Conservation (phyloP, 768 basidiomycete species). For the Naganishia onofrii region DNA sequence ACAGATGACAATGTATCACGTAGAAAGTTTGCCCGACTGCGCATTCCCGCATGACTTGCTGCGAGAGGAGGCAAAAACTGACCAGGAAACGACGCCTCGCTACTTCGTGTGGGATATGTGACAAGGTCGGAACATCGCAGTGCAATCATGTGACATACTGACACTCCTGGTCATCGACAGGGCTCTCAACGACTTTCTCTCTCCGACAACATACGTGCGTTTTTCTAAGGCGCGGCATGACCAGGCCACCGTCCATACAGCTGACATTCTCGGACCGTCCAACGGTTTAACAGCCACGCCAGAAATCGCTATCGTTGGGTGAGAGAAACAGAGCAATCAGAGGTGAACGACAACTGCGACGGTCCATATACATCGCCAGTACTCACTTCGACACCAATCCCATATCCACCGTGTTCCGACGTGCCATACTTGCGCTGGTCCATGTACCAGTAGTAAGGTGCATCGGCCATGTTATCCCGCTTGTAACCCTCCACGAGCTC, state of each 20-base stretch:
- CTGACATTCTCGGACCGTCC: conserved; percentile 82
- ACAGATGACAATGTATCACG: too few relatives aligned
- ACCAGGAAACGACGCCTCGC: too few relatives aligned
- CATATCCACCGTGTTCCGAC: conserved; percentile 95
- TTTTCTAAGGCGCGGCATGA: conserved; percentile 48
- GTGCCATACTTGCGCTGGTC: conserved; percentile 98
- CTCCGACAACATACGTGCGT: too few relatives aligned
- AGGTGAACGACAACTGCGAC: background rate
- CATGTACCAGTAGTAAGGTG: conserved; percentile 93
- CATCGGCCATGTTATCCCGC: conserved; percentile 81
- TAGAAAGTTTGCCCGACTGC: too few relatives aligned
- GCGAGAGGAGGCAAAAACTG: too few relatives aligned
- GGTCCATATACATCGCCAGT: background rate
- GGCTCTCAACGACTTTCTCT: too few relatives aligned
- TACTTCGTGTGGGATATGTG: too few relatives aligned
- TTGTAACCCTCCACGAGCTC: conserved; percentile 87
- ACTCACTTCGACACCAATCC: conserved; percentile 74
- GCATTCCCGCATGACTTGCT: too few relatives aligned
- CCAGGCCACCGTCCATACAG: conserved; percentile 67
- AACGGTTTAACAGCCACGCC: conserved; percentile 90
- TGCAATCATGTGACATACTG: too few relatives aligned
- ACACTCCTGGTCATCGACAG: too few relatives aligned
- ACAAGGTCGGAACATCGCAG: too few relatives aligned
- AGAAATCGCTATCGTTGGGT: conserved; percentile 72
- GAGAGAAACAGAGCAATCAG: background rate